A percentile compares a stretch with the other conserved stretches of the same genome.
phyloP scores from a whole-genome alignment of 306 rosid genomes.

The Coriaria nepalensis region DNA sequence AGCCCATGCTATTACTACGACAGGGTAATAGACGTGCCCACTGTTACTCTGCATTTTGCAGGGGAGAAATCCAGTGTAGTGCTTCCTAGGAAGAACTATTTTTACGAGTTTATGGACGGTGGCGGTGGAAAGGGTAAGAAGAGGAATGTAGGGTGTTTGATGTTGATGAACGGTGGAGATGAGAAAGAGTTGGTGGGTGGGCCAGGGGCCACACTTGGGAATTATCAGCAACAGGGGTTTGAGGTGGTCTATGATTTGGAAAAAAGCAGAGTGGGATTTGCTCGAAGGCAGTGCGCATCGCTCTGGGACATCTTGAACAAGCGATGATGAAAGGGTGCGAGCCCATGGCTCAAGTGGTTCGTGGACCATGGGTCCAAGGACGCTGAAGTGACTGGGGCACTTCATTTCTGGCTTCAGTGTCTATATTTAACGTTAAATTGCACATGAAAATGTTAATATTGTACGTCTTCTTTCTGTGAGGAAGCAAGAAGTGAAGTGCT shows the following conservation, averaged over 20 bases:
- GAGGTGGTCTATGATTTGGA: constrained; percentile 77
- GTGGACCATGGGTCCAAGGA: not conserved
- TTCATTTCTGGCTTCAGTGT: constrained; percentile 12
- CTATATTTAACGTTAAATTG: too few species aligned
- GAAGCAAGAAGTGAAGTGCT: too few species aligned
- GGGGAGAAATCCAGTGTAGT: constrained; percentile 55
- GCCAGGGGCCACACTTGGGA: constrained; percentile 82
- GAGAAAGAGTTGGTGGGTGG: constrained; percentile 61
- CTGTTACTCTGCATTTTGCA: constrained; percentile 47
- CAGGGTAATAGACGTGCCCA: constrained; percentile 30
- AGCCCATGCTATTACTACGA: constrained; percentile 56
- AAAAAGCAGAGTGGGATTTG: constrained; percentile 67
- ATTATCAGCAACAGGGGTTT: constrained; percentile 89
- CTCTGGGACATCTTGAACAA: constrained; percentile 68
- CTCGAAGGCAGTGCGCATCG: constrained; percentile 54
- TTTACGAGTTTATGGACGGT: constrained; percentile 61
- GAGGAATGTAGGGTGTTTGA: constrained; percentile 68
- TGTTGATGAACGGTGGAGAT: constrained; percentile 91
- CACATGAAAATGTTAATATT: not conserved
- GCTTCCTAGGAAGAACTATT: constrained; percentile 61
- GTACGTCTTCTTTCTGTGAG: too few species aligned
- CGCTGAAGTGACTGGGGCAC: constrained; percentile 5
- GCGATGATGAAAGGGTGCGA: constrained; percentile 3
- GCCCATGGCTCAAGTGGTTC: not conserved
- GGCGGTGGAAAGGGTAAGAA: constrained; percentile 27